These are phyloP conservation scores for Selaginella moellendorffii DNA, from an alignment of 75 land plant genomes.

Conservation along the genomic window DNA sequence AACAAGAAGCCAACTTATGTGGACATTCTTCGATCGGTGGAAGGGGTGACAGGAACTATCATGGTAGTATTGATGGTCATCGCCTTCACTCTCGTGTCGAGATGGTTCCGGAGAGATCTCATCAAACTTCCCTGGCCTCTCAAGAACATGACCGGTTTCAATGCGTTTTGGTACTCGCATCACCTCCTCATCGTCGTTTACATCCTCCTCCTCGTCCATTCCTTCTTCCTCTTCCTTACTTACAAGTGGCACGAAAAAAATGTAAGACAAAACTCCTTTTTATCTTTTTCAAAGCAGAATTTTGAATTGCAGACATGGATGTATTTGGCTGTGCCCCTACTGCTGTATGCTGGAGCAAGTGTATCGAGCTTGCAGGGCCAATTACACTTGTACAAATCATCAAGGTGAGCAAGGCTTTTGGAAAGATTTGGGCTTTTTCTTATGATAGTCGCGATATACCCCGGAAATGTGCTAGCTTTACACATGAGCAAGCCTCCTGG, in stretches of 20 bases:
- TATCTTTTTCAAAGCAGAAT: neutral
- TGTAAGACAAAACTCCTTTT: neutral
- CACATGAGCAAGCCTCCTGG: constrained; percentile 8
- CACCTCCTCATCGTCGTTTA: neutral
- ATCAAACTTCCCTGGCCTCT: constrained; percentile 10
- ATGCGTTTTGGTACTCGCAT: constrained; percentile 9
- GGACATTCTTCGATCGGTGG: neutral
- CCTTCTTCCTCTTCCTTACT: constrained; percentile 1
- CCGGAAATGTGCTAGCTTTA: constrained; percentile 1
- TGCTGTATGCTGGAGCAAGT: constrained; percentile 3
- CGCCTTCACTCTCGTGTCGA: neutral
- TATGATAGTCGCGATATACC: neutral
- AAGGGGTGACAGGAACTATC: neutral
- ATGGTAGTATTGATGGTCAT: constrained; percentile 6
- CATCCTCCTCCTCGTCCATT: constrained; percentile 2
- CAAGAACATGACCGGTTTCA: neutral
- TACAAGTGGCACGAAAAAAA: neutral
- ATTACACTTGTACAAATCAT: constrained; percentile 2
- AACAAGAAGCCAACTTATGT: neutral
- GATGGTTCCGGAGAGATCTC: neutral
- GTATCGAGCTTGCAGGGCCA: neutral
- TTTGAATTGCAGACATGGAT: constrained; percentile 2
- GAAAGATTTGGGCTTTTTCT: neutral
- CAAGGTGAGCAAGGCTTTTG: neutral
- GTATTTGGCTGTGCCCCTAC: constrained; percentile 3